Conservation (phyloP, 1,284 basidiomycete species). For the Meira nashicola region DNA sequence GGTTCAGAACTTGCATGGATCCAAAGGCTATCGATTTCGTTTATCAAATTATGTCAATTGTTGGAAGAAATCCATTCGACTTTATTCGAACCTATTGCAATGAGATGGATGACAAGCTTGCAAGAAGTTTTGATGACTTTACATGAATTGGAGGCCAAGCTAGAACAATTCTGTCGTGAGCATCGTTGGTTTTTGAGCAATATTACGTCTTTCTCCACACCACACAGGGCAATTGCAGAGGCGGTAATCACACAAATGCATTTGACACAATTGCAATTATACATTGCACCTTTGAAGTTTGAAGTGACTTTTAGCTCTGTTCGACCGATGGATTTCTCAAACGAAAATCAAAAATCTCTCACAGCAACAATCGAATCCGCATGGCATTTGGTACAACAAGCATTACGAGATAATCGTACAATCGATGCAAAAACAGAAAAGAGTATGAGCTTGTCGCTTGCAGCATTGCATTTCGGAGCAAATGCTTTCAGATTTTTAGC, state of each 20-base stretch:
- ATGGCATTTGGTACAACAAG: constrained; percentile 13
- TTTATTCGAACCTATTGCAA: neutral
- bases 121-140: neutral
- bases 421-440: neutral
- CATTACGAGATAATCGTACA: neutral
- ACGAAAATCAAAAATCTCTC: constrained; percentile 1
- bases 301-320: neutral
- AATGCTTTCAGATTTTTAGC: constrained; percentile 1
- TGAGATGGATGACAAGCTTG: neutral
- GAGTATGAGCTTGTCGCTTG: constrained; percentile 4
- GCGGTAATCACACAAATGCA: constrained; percentile 11
- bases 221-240: constrained; percentile 6
- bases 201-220: neutral
- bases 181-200: constrained; percentile 8
- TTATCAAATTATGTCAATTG: constrained; percentile 11
- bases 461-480: neutral
- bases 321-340: constrained; percentile 3
- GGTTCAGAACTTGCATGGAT: constrained; percentile 7
- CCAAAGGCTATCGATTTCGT: constrained; percentile 4
- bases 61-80: constrained; percentile 3
- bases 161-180: constrained; percentile 9
- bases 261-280: constrained; percentile 11
- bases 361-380: constrained; percentile 15
- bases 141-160: neutral
- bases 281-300: constrained; percentile 5